phyloP scores from a whole-genome alignment of 1,139 yeast species.

The Saccharomyces hybrid region DNA sequence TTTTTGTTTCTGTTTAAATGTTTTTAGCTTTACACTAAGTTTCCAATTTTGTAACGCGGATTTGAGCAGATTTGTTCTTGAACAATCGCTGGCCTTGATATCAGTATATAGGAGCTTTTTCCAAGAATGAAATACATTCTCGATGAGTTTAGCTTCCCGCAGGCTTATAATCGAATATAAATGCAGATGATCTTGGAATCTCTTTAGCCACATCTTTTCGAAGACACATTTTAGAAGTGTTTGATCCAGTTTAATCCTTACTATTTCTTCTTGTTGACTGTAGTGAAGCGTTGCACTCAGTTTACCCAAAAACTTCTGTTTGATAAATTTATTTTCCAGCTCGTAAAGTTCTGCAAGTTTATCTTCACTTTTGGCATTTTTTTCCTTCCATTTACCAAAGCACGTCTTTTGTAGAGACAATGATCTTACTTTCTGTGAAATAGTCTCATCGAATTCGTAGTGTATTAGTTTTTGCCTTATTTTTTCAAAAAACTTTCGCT shows the following conservation, averaged over 20 bases:
- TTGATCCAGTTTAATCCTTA: not conserved
- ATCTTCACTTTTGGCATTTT: not conserved
- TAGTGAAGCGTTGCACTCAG: not conserved
- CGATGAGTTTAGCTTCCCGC: not conserved
- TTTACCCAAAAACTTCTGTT: not conserved
- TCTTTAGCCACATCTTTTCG: not conserved
- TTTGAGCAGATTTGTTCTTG: not conserved
- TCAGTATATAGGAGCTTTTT: not conserved
- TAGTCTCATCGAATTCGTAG: not conserved
- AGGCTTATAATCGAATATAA: not conserved
- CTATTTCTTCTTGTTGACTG: not conserved
- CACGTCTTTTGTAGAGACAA: not conserved
- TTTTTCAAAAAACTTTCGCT: not conserved
- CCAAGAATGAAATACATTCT: not conserved
- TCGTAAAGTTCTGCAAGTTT: not conserved
- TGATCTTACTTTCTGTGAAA: not conserved
- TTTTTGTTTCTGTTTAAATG: not conserved
- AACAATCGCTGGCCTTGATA: not conserved
- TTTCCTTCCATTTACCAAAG: not conserved
- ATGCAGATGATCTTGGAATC: not conserved
- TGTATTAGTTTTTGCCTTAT: not conserved
- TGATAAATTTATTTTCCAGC: not conserved
- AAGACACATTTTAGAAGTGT: not conserved
- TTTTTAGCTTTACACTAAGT: not conserved
- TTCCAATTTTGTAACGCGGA: not conserved